Conservation (phyloP, 1,284 basidiomycete species). For the Veloboletus limbatus region DNA sequence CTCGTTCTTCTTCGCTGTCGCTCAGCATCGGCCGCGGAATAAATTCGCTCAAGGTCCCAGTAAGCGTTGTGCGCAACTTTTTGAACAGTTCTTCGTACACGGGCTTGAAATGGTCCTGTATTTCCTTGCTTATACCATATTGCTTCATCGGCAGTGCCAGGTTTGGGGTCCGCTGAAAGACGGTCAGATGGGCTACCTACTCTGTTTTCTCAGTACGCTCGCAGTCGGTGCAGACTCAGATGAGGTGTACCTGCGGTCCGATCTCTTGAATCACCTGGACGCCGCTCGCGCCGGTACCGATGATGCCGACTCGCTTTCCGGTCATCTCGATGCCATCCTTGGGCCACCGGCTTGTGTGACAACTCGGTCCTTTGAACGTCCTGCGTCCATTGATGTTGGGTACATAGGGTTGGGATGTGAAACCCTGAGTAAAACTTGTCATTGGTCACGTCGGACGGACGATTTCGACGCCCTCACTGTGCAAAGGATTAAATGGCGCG, state of each 20-base stretch:
- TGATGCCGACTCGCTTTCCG: constrained; percentile 13
- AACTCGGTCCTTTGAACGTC: constrained; percentile 10
- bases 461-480: constrained; percentile 1
- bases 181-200: constrained; percentile 14
- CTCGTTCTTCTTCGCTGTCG: constrained; percentile 11
- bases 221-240: neutral
- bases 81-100: constrained; percentile 12
- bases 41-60: neutral
- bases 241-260: constrained; percentile 10
- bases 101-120: constrained; percentile 17
- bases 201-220: neutral
- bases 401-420: constrained; percentile 7
- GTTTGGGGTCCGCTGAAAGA: constrained; percentile 23
- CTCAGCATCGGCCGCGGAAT: constrained; percentile 1
- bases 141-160: constrained; percentile 16
- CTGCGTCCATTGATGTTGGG: constrained; percentile 14
- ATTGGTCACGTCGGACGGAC: neutral
- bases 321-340: constrained; percentile 6
- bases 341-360: constrained; percentile 16
- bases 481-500: constrained; percentile 15
- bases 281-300: constrained; percentile 18
- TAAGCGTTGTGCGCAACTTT: neutral
- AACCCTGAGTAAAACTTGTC: constrained; percentile 6
- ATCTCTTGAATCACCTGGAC: constrained; percentile 18
- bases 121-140: constrained; percentile 1